Evolutionary conservation across 306 rosid genomes (phyloP), one percentile per base, ranked within the genome.

Genomic region (Benincasa hispida): DNA sequence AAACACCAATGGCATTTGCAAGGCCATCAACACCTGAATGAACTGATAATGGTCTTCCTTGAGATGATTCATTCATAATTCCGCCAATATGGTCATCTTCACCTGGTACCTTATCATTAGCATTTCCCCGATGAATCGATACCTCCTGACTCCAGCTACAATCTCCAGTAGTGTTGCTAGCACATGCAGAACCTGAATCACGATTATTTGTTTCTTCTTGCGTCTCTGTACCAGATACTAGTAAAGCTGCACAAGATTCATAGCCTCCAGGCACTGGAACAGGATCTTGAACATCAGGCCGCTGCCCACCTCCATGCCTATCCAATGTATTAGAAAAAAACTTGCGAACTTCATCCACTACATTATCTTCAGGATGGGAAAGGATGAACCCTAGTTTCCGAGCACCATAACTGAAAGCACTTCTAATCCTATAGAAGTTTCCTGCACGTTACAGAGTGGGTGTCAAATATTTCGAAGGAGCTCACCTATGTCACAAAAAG

Each of bases 341-440:
- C 45, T 74, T 81, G 66, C 41, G 76, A 60, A 86, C 79, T 62
- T 86, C 89, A 69, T 74, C 84, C 47, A 72, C 79, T 32, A 81
- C 62, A 69, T 79, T 74, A 30, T 54, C 85, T 83, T 81, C 89
- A 5, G 84, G 70, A 60, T 45, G 81, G 68, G 87, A 81, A 77
- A 86, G 82, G 78, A 81, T 69, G 73, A 22, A 79, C 28, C 89
- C 83, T 21, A 86, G 83, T 77, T 86, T 86, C 18, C 89, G 84
- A 60, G 89, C 89, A 83, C 89, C 89, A 74, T 72, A 83, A 42
- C 87, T 81, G 84, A 86, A 86, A 60, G 89, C 89, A 70, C 89
- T 86, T 80, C 82, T 86, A 58, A 86, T 86, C 35, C 89, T 79
- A 55, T 81, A 86, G 60, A 83, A 86, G 82, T 86, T 86, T 50